Evolutionary conservation across 2,329 filamentous ascomycete species (phyloP).

Genomic region (Colletotrichum phormii): DNA sequence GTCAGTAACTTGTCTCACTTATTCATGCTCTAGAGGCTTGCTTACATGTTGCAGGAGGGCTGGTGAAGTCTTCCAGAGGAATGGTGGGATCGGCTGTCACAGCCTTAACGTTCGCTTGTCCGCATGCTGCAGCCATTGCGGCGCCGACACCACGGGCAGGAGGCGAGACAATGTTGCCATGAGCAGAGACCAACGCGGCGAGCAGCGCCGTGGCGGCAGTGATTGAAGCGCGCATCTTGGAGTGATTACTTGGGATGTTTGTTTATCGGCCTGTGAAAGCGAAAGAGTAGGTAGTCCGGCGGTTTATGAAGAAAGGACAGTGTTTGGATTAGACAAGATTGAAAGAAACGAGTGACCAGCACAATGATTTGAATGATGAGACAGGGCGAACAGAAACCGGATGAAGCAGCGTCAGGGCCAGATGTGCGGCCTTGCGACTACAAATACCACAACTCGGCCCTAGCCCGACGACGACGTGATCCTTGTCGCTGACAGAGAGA

Average conservation of each 20-base stretch:
- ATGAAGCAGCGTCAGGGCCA: background rate
- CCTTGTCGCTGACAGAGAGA: background rate
- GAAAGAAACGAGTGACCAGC: constrained; percentile 37
- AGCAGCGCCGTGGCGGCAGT: constrained; percentile 33
- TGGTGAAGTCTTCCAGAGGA: constrained; percentile 47
- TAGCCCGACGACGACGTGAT: background rate
- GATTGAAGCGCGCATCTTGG: constrained; percentile 34
- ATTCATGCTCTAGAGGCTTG: background rate
- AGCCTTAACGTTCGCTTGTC: constrained; percentile 50
- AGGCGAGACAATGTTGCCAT: constrained; percentile 57
- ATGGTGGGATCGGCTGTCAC: constrained; percentile 49
- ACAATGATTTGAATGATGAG: constrained; percentile 11
- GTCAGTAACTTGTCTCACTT: background rate
- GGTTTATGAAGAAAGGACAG: background rate
- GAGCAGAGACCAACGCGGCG: constrained; percentile 48
- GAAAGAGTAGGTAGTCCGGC: background rate
- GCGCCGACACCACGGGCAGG: constrained; percentile 53
- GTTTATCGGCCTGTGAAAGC: background rate
- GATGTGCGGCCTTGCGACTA: constrained; percentile 16
- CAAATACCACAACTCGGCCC: constrained; percentile 20
- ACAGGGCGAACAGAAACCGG: constrained; percentile 11
- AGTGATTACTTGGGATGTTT: background rate
- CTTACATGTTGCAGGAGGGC: constrained; percentile 43
- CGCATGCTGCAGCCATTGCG: constrained; percentile 58
- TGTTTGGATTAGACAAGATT: background rate